Evolutionary conservation across 768 basidiomycete species (phyloP), one percentile per base, ranked within the genome.

Genomic region (Guyanaporus albipodus): DNA sequence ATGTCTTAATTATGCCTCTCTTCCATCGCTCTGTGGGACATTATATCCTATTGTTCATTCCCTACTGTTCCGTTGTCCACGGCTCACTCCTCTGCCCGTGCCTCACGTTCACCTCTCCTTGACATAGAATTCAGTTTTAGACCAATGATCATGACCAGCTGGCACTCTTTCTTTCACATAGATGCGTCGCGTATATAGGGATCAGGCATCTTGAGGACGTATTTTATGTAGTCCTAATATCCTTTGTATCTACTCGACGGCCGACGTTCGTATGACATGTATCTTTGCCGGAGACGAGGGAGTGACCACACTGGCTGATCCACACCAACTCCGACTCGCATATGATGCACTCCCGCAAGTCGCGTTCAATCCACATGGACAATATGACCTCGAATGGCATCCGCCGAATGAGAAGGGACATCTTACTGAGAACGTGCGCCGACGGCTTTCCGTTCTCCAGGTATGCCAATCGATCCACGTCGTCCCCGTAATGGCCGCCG

Each of bases 181-280:
- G 63, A 65, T 60, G 61, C 55, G 63, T 54, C 55, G 51, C 57
- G 38, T 60, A 60, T 64, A 56, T 56, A 64, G 46, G 59, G 61
- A 62, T 62, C 60, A 57, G 61, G 55, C 55, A 65, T 66, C 61
- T 65, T 67, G 58, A 54, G 59, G 64, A 64, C 55, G 59, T 64
- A 64, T 66, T 56, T 57, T 64, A 64, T 64, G 59, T 61, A 57
- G 50, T 59, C 59, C 23, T 63, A 63, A 63, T 63, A 55, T 60
- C 53, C 50, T 41, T 9, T 62, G 60, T 62, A 62, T 62, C 56
- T 64, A 58, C 53, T 34, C 58, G 21, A 39, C 51, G 22, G 35
- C 26, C 44, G 41, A 26, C 43, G 26, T 41, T 45, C 26, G 60
- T 57, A 54, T 44, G 54, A 57, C 54, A 40, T 53, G 56, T 55